Base-by-base conservation (phyloP, 1,284 basidiomycete genomes). In the Pseudozyma tsukubaensis region DNA sequence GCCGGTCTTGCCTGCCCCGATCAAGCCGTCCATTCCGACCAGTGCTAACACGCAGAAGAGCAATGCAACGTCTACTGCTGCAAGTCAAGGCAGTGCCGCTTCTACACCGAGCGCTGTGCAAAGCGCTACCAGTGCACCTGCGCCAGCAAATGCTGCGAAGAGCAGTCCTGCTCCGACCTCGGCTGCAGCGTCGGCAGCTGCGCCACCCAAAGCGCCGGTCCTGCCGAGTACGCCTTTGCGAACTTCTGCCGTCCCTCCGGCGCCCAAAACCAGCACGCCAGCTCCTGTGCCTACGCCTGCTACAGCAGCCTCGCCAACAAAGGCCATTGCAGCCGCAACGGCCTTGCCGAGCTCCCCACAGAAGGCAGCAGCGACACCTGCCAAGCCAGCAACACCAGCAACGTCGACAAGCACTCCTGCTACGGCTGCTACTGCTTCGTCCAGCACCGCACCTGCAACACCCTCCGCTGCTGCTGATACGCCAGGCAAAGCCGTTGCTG, bases 1-100 rank as follows among this genome's bases (percentile, higher is more conserved):
- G 52, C 69, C 69, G 4, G 56, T 72, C 34, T 32, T 72, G 47
- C 69, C 69, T n/a, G 43, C 59, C 11, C 69, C 63, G n/a, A 49
- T 53, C 55, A 72, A 66, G 52, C 55, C 69, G 1, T 52, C 69
- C 5, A 50, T 72, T 13, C 50, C 62, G 1, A 51, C 45, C 47
- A 59, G 53, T 49, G 43, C 61, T n/a, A n/a, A n/a, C n/a, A n/a
- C n/a, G n/a, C n/a, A n/a, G n/a, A n/a, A n/a, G 1, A 51, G 55
- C 35, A 62, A 14, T 13, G 54, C 65, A 19, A 42, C 50, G 4
- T 29, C 47, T 16, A n/a, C n/a, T n/a, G n/a, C n/a, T n/a, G n/a
- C n/a, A n/a, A n/a, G n/a, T n/a, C n/a, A n/a, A n/a, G n/a, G n/a
- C n/a, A 29, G 47, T 18, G 45, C 24, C 9, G 24, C 11, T 11